Percentiles rank a stretch among this genome's conserved stretches.
Evolutionary conservation across 2,329 filamentous ascomycete genomes (phyloP).

Genomic region (Botryotinia globosa): DNA sequence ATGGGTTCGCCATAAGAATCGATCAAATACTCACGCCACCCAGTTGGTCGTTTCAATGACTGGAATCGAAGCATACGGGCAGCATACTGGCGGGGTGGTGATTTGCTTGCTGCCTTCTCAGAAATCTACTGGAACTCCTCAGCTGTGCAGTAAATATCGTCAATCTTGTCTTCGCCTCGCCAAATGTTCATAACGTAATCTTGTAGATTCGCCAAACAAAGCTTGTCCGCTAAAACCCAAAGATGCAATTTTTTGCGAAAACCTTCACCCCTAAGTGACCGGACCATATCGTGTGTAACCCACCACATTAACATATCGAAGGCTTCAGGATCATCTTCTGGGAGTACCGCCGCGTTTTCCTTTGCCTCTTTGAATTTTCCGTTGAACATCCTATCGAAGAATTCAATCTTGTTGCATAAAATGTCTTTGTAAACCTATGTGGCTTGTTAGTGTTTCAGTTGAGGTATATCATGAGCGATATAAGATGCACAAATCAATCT

Average conservation of each 20-base stretch:
- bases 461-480: neutral
- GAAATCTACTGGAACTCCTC: neutral
- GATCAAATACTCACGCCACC: neutral
- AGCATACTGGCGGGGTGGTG: neutral
- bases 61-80: neutral
- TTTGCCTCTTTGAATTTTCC: constrained; percentile 20
- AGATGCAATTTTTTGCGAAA: neutral
- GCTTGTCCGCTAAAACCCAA: constrained; percentile 11
- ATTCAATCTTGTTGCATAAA: constrained; percentile 23
- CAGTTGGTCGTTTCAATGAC: neutral
- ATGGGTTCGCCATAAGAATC: neutral
- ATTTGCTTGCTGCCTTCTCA: neutral
- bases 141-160: neutral
- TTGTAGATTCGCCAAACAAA: neutral
- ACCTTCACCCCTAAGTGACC: neutral
- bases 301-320: constrained; percentile 23
- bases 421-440: constrained; percentile 11
- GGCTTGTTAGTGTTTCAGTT: neutral
- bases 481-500: neutral
- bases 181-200: constrained; percentile 4
- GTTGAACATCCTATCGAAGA: constrained; percentile 26
- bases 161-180: neutral
- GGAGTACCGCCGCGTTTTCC: constrained; percentile 8
- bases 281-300: constrained; percentile 7
- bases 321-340: constrained; percentile 19